A percentile compares a stretch with the other conserved stretches of the same genome.
Evolutionary conservation across 1,139 yeast species (phyloP).

Genomic region (Casaregolazyma suthepensis): DNA sequence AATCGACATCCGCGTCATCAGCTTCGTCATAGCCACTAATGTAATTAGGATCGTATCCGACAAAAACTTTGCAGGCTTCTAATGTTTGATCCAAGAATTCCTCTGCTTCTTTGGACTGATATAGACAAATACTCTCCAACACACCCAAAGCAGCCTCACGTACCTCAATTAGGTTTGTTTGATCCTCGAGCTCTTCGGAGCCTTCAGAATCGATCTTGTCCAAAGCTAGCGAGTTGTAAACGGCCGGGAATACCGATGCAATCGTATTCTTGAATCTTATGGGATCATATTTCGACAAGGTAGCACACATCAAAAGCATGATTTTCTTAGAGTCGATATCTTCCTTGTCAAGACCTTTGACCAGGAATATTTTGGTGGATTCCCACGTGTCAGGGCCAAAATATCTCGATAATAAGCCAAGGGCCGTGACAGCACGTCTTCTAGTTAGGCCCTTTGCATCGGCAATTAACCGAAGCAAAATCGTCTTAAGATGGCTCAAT

Average conservation of each 20-base stretch:
- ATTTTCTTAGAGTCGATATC: slow-evolving; percentile 14
- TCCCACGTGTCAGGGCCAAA: slow-evolving; percentile 29
- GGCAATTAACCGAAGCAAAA: slow-evolving; percentile 23
- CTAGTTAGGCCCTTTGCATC: slow-evolving; percentile 27
- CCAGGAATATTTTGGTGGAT: slow-evolving; percentile 21
- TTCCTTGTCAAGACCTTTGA: slow-evolving; percentile 19
- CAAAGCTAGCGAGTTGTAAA: slow-evolving; percentile 21
- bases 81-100: slow-evolving; percentile 28
- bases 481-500: slow-evolving; percentile 32
- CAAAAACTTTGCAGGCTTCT: slow-evolving; percentile 38
- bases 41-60: slow-evolving; percentile 55
- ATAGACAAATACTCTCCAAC: slow-evolving; percentile 25
- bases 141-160: slow-evolving; percentile 30
- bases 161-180: slow-evolving; percentile 24
- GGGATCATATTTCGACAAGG: slow-evolving; percentile 27
- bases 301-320: slow-evolving; percentile 25
- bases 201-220: slow-evolving; percentile 13
- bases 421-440: slow-evolving; percentile 45
- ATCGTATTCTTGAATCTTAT: slow-evolving; percentile 22
- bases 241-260: slow-evolving; percentile 20
- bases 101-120: slow-evolving; percentile 18
- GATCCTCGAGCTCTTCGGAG: slow-evolving; percentile 14
- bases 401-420: slow-evolving; percentile 43
- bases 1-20: slow-evolving; percentile 24
- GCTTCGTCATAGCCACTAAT: slow-evolving; percentile 36